These are phyloP conservation scores for Bipolaris gigantea DNA, from an alignment of 2,329 filamentous ascomycete genomes.

Conservation along the genomic window DNA sequence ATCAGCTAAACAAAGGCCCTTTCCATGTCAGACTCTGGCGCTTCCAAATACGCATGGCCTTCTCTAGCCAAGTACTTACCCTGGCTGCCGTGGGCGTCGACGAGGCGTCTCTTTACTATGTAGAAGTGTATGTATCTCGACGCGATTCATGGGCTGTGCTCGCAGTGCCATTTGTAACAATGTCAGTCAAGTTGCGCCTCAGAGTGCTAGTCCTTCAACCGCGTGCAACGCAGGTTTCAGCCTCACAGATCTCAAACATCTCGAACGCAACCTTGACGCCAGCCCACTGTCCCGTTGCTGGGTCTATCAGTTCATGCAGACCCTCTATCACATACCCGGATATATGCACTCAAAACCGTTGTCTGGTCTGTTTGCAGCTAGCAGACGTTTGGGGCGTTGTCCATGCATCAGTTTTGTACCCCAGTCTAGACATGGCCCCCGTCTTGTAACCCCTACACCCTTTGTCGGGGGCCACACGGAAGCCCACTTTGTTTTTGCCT, in stretches of 20 bases:
- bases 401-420: conserved; percentile 7
- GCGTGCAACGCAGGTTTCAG: conserved; percentile 25
- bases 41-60: neutral
- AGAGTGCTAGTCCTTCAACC: conserved; percentile 1
- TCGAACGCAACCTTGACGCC: conserved; percentile 10
- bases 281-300: conserved; percentile 6
- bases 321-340: conserved; percentile 1
- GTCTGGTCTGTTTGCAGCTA: conserved; percentile 2
- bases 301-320: conserved; percentile 18
- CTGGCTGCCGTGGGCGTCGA: neutral
- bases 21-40: neutral
- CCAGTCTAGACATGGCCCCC: conserved; percentile 2
- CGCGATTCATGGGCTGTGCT: neutral
- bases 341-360: conserved; percentile 1
- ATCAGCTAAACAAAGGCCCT: neutral
- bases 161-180: neutral
- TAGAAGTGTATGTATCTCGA: neutral
- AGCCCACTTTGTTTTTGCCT: conserved; percentile 1
- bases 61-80: too few species aligned
- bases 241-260: conserved; percentile 27
- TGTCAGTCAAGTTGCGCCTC: conserved; percentile 8
- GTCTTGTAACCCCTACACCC: conserved; percentile 7
- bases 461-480: conserved; percentile 1
- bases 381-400: conserved; percentile 4
- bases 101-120: neutral